Conservation (phyloP, 192 early-diverging fungal species). For the Podila verticillata region DNA sequence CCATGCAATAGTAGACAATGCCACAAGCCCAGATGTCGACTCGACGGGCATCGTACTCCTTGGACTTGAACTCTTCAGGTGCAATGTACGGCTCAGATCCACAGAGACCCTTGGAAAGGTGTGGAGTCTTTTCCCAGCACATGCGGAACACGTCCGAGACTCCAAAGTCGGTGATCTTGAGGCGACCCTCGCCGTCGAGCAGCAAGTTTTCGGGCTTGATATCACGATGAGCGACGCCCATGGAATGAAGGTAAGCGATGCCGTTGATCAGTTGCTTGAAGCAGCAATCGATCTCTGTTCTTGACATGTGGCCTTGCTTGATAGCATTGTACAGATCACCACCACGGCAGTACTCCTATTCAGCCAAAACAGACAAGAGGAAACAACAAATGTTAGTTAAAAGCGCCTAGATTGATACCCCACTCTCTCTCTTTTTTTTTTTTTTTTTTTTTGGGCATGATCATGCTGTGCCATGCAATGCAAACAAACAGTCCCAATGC, state of each 20-base stretch:
- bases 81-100: conserved; percentile 98
- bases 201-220: conserved; percentile 91
- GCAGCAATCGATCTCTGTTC: conserved; percentile 88
- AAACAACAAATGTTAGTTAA: not conserved
- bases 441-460: not conserved
- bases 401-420: not conserved
- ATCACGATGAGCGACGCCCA: conserved; percentile 96
- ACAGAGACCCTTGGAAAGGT: conserved; percentile 88
- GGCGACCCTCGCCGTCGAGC: conserved; percentile 76
- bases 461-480: not conserved
- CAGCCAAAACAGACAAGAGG: conserved; percentile 5
- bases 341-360: conserved; percentile 84
- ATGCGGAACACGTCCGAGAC: conserved; percentile 95
- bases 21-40: conserved; percentile 96
- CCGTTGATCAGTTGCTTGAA: conserved; percentile 93
- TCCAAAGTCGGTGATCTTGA: conserved; percentile 99
- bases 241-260: conserved; percentile 88
- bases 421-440: not conserved
- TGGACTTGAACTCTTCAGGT: conserved; percentile 80
- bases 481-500: not conserved
- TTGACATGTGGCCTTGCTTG: conserved; percentile 76
- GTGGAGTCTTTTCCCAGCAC: conserved; percentile 80
- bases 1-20: conserved; percentile 89
- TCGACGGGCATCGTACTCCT: conserved; percentile 89
- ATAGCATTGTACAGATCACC: conserved; percentile 92